Base-by-base conservation (phyloP, 2,329 filamentous ascomycete species). In the Microcyclospora pomicola region DNA sequence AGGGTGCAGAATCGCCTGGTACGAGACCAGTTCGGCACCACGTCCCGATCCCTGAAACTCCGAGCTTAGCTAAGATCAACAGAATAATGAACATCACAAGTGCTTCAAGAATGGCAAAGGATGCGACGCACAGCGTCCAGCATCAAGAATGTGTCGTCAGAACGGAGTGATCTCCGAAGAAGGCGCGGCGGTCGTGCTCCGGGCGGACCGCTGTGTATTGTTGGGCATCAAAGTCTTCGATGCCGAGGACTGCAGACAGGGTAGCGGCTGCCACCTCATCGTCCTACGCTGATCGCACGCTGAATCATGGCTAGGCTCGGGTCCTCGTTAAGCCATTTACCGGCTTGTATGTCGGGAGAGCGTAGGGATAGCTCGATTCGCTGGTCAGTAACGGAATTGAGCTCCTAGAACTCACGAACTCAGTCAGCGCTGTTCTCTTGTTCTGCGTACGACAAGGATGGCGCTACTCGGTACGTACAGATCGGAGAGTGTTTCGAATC, bases 251-350 rank as follows among this genome's bases (percentile, higher is more conserved):
- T 24, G 4, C 5, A 7, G 19, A 24, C 19, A 24, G 4, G 19
- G 19, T 7, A 24, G 19, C 19, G 5, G 32, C 13, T 29, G 37
- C 28, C 12, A 33, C 12, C 14, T 31, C 33, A 36, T 30, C 29
- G 5, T 30, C 19, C 19, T 7, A 24, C 19, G n/a, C 30, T 38
- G 15, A 12, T 37, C 35, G 14, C 34, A n/a, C 41, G 40, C 34
- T 52, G 47, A 13, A 56, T 49, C 12, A 40, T 36, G 12, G 63
- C 60, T 40, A 77, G 58, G 6, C 68, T 62, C 3, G 75, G 75
- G 49, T 78, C 75, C 43, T 79, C 75, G 29, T 60, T 59, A 33
- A 77, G 60, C 73, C 74, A 79, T 58, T 76, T 74, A 30, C 71
- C 69, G 45, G 72, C 70, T 31, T 67, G 59, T 32, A 61, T 49